Percentiles rank a stretch among this genome's conserved stretches.
These are phyloP conservation scores for Graphium sp. DNA, from an alignment of 2,329 filamentous ascomycete species.

Conservation along the genomic window DNA sequence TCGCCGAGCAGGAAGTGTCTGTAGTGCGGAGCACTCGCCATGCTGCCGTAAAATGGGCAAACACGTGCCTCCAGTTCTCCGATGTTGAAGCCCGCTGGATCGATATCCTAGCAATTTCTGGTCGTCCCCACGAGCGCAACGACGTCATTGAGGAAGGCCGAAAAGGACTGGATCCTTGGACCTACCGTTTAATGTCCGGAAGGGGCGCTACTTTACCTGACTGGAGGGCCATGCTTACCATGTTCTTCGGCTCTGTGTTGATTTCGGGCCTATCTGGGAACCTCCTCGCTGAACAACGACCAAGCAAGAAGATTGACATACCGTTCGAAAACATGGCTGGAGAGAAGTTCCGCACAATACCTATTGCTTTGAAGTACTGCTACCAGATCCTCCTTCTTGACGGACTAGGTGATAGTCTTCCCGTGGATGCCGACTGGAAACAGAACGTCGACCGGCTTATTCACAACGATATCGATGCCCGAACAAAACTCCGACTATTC, in stretches of 20 bases:
- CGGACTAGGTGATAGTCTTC: slow-evolving; percentile 27
- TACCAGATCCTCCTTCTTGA: slow-evolving; percentile 32
- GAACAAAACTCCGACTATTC: slow-evolving; percentile 39
- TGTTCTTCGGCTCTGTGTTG: slow-evolving; percentile 34
- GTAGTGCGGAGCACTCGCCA: slow-evolving; percentile 61
- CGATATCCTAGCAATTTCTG: slow-evolving; percentile 64
- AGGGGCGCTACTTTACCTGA: slow-evolving; percentile 22
- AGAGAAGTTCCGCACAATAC: slow-evolving; percentile 37
- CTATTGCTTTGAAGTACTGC: slow-evolving; percentile 54
- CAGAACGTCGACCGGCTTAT: slow-evolving; percentile 58
- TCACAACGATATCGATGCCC: slow-evolving; percentile 49
- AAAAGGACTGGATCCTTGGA: slow-evolving; percentile 64
- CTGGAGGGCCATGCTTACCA: slow-evolving; percentile 31
- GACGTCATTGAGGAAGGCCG: slow-evolving; percentile 83
- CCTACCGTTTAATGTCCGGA: slow-evolving; percentile 26
- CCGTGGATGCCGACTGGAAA: slow-evolving; percentile 71
- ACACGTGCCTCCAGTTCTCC: slow-evolving; percentile 65
- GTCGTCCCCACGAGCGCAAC: slow-evolving; percentile 48
- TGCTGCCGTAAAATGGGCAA: slow-evolving; percentile 75
- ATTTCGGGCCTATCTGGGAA: slow-evolving; percentile 16
- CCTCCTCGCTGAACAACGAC: too few species aligned
- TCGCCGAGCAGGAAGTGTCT: slow-evolving; percentile 26
- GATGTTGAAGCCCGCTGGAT: slow-evolving; percentile 77
- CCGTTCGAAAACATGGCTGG: too few species aligned
- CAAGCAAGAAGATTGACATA: too few species aligned